phyloP scores from a whole-genome alignment of 2,329 filamentous ascomycete genomes.

The Pseudogymnoascus destructans region DNA sequence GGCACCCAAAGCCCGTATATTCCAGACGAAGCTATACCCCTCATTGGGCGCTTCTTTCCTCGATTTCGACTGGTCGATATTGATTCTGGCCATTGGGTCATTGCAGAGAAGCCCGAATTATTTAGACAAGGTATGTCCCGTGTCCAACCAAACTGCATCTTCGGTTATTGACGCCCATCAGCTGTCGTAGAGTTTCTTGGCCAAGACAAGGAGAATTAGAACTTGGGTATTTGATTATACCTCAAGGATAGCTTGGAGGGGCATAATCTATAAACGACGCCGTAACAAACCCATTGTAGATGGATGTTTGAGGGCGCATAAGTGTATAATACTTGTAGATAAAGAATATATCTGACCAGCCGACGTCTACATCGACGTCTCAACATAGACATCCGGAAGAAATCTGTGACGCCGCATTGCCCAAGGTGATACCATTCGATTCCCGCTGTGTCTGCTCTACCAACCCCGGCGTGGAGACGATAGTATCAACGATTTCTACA shows the following conservation, averaged over 20 bases:
- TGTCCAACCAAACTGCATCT: neutral
- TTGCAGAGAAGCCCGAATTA: conserved; percentile 71
- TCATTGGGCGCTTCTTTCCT: conserved; percentile 73
- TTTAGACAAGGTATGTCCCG: conserved; percentile 56
- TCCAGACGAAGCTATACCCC: conserved; percentile 65
- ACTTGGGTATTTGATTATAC: neutral
- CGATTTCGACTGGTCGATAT: conserved; percentile 60
- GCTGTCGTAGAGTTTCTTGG: conserved; percentile 51
- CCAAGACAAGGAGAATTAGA: conserved; percentile 32
- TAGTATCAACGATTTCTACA: conserved; percentile 37
- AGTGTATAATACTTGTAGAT: conserved; percentile 3
- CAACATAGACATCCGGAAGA: conserved; percentile 1
- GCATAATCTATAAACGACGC: neutral
- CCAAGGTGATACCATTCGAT: neutral
- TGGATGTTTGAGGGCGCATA: neutral
- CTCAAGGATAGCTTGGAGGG: neutral
- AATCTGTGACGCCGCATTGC: neutral
- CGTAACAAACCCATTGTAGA: neutral
- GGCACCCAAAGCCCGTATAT: conserved; percentile 69
- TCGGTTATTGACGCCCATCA: conserved; percentile 23
- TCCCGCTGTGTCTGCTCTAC: conserved; percentile 20
- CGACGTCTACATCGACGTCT: neutral
- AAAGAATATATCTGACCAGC: neutral
- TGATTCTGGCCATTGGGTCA: conserved; percentile 75
- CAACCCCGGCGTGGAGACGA: conserved; percentile 34